These are phyloP conservation scores for Cladosporium sp. DNA, from an alignment of 2,329 filamentous ascomycete species.

Conservation along the genomic window DNA sequence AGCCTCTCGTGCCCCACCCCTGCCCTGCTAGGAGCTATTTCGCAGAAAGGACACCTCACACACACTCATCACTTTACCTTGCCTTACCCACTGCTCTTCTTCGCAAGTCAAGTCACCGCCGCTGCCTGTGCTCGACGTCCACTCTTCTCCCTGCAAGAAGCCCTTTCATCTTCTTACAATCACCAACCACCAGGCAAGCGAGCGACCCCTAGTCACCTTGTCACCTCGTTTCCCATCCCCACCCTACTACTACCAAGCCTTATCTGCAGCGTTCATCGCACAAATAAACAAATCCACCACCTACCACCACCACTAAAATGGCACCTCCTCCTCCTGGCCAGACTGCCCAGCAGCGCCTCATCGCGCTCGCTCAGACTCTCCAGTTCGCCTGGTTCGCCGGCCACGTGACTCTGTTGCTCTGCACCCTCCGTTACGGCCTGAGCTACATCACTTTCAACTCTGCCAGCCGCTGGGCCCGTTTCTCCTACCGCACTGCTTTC, in stretches of 20 bases:
- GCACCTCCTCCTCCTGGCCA: constrained; percentile 14
- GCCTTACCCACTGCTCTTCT: too few relatives aligned
- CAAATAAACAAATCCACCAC: not conserved
- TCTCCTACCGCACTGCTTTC: constrained; percentile 89
- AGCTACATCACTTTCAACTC: constrained; percentile 90
- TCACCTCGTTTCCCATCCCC: not conserved
- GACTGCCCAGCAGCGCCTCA: constrained; percentile 22
- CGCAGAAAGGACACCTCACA: not conserved
- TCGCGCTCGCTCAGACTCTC: constrained; percentile 70
- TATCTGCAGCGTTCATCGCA: not conserved
- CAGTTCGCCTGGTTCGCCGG: constrained; percentile 75
- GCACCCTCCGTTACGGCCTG: constrained; percentile 75
- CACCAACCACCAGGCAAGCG: not conserved
- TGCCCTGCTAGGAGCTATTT: too few relatives aligned
- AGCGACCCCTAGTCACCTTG: not conserved
- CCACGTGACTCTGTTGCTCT: constrained; percentile 80
- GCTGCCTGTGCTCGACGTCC: not conserved
- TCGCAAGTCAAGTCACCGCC: not conserved
- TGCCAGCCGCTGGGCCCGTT: constrained; percentile 68
- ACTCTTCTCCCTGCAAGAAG: not conserved
- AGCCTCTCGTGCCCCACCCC: too few relatives aligned
- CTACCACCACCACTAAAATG: not conserved
- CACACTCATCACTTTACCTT: too few relatives aligned
- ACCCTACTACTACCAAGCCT: not conserved
- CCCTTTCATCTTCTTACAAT: too few relatives aligned